Percentiles rank a stretch among this genome's conserved stretches.
These are phyloP conservation scores for Leccinum subgranulosum DNA, from an alignment of 768 basidiomycete genomes.

Conservation along the genomic window DNA sequence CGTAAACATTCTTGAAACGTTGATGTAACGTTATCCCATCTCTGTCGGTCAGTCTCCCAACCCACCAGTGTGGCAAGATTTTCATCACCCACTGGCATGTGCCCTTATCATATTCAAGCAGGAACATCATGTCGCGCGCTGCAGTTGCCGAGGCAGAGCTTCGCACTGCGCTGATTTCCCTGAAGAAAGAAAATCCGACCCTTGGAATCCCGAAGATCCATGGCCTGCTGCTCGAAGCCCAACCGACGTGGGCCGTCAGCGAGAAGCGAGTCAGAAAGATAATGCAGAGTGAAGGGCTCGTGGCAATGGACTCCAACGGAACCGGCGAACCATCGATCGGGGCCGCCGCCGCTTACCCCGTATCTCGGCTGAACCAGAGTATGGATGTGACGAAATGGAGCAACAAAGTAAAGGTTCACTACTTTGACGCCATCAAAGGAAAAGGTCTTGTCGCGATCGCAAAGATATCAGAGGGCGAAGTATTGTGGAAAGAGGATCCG, in stretches of 20 bases:
- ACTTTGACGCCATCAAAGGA: conserved; percentile 70
- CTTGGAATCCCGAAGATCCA: conserved; percentile 76
- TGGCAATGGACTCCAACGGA: conserved; percentile 21
- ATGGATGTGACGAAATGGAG: conserved; percentile 66
- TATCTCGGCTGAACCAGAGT: conserved; percentile 59
- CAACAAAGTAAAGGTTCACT: conserved; percentile 58
- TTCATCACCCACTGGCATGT: not conserved
- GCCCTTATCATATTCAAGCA: not conserved
- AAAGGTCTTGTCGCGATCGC: conserved; percentile 79
- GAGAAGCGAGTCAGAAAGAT: conserved; percentile 80
- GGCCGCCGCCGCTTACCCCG: conserved; percentile 42
- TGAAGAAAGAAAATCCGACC: conserved; percentile 56
- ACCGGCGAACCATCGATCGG: not conserved
- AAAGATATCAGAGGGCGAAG: conserved; percentile 65
- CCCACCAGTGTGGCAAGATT: not conserved
- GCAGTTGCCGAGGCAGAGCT: conserved; percentile 55
- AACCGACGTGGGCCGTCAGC: conserved; percentile 75
- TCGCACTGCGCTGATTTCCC: conserved; percentile 46
- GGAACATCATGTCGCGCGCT: conserved; percentile 10
- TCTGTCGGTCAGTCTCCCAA: not conserved
- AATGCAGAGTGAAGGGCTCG: conserved; percentile 56
- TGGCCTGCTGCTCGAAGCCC: conserved; percentile 49
- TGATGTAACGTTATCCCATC: not conserved
- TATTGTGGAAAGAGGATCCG: conserved; percentile 84
- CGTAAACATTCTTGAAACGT: not conserved